Evolutionary conservation across 306 rosid genomes (phyloP), one percentile per base, ranked within the genome.

Genomic region (Purshia tridentata): DNA sequence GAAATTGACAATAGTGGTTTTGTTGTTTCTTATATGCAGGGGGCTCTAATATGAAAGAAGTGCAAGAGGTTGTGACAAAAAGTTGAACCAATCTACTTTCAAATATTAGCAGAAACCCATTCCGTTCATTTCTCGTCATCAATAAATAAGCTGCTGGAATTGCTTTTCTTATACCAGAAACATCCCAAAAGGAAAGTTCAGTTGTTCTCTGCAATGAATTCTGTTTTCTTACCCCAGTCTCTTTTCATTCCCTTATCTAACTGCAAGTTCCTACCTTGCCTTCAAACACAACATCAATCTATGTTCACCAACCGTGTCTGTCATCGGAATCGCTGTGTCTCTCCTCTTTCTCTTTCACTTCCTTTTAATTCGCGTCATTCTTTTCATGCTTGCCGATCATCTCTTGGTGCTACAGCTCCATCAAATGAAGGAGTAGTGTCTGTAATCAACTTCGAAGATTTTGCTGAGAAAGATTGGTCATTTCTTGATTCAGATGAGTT

Each of bases 381-480:
- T 7, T 53, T 80, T 0, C 78, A 9, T 50, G 65, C 81, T 70
- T 70, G 81, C 7, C 68, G 56, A 39, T 75, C 88, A 42, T 62
- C 73, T 41, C 50, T 64, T 13, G 84, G 81, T 53, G 81, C 88
- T 72, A 35, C 90, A 41, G 69, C 77, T 69, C 76, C 90, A 37
- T 42, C 88, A 19, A 59, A 85, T 9, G 96, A 89, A 50, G 93
- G 88, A 3, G 74, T 79, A 14, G 78, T 78, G 15, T 86, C 93
- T 13, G 70, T 79, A 58, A 59, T 89, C 50, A 62, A 82, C 78
- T 80, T 93, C 0, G 87, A 88, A 63, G 94, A 93, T 70, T 54
- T 87, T 37, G 50, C 68, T 12, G 97, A 91, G 67, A 86, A 91
- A 61, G 97, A 91, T 60, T 89, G 96, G 96, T 91, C 98, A 0